Conservation (phyloP, 2,329 filamentous ascomycete genomes). For the Hypoxylon sp. region DNA sequence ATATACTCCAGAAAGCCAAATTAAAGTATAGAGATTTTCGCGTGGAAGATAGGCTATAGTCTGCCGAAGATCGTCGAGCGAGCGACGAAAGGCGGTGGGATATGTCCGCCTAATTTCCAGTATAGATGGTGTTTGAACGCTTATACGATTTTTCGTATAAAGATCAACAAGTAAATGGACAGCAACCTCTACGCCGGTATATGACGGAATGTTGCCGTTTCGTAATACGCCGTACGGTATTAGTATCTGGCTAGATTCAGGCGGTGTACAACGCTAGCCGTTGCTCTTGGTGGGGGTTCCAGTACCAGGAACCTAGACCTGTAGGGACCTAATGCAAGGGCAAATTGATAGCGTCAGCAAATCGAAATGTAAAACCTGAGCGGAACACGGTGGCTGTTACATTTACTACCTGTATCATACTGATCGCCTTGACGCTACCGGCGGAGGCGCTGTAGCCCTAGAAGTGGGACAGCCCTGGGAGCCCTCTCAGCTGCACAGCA, state of each 20-base stretch:
- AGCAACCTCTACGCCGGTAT: not conserved
- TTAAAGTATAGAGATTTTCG: constrained; percentile 18
- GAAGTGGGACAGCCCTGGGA: not conserved
- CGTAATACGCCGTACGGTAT: not conserved
- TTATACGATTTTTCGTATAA: not conserved
- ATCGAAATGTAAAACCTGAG: not conserved
- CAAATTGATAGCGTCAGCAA: constrained; percentile 1
- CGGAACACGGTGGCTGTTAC: not conserved
- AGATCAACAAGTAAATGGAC: not conserved
- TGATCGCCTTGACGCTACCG: constrained; percentile 4
- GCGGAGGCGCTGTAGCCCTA: not conserved
- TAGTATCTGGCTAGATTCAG: not conserved
- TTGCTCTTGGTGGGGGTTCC: constrained; percentile 3
- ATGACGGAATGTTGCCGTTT: not conserved
- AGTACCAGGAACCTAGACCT: not conserved
- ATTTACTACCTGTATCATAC: not conserved
- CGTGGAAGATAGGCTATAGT: constrained; percentile 14
- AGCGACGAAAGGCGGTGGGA: constrained; percentile 26
- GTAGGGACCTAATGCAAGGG: constrained; percentile 3
- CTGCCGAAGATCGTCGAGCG: constrained; percentile 25
- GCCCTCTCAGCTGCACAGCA: not conserved
- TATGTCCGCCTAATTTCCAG: constrained; percentile 1
- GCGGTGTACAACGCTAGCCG: not conserved
- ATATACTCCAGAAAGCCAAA: constrained; percentile 24
- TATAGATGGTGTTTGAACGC: not conserved